Base-by-base conservation (phyloP, 2,329 filamentous ascomycete species). In the Tetracladium maxilliforme region DNA sequence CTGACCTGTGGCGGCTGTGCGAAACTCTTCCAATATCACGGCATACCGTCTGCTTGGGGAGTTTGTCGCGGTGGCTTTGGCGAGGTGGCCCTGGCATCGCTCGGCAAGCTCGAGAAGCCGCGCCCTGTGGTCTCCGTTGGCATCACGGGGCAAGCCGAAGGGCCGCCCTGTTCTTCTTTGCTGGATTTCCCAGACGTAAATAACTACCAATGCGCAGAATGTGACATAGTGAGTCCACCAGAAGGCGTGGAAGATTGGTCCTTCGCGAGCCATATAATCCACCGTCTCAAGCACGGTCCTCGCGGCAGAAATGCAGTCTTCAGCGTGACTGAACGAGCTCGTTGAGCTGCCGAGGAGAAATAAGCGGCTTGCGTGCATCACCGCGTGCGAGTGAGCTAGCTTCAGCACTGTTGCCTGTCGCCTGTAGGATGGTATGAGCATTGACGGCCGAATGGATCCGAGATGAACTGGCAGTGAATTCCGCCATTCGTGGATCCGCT, bases 171-270 rank as follows among this genome's bases (percentile, higher is more conserved):
- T n/a, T n/a, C 38, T 35, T 15, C 34, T 37, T 18, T 39, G 50
- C 34, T 64, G 60, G 10, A 69, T 66, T 22, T 60, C 47, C 47
- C 59, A 64, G 3, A 69, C 55, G 29, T 67, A 68, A 0, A 64
- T 43, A 4, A 67, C 58, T 1, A 59, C 58, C 0, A 69, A 47
- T 1, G 63, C 61, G 32, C 60, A 66, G 28, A 67, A 66, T 0
- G 58, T 54, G 4, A 64, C 58, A 32, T 64, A 65, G 19, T 61
- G 56, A 14, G 57, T 65, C 39, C 58, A 64, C 56, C 61, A 65
- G 19, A 63, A 55, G 0, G 56, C 54, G 25, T 59, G 51, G 24
- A 57, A 61, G 4, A 56, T 47, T 19, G 47, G 45, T 7, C 42
- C 49, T 6, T 51, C 48, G 2, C 43, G 36, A 13, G 51, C 50